Conservation (phyloP, 805 yeast genomes). For the Yarrowia sp. region DNA sequence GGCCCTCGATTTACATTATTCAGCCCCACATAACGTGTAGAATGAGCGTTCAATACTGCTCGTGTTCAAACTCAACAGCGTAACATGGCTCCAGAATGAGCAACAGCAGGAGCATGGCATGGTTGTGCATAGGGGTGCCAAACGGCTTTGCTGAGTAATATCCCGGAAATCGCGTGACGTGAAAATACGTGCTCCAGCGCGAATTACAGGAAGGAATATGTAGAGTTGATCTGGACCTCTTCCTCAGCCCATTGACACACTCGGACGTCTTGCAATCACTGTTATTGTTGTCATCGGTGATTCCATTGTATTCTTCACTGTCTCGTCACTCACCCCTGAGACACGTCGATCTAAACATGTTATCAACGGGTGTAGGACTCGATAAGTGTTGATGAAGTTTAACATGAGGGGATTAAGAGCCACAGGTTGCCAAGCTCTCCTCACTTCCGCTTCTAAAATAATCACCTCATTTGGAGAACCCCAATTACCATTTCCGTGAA, state of each 20-base stretch:
- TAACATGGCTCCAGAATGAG: background rate
- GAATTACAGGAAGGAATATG: too few species aligned
- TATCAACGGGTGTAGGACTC: background rate
- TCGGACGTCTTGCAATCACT: background rate
- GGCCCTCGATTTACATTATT: background rate
- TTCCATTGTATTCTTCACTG: background rate
- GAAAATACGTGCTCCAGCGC: too few species aligned
- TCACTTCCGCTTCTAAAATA: too few species aligned
- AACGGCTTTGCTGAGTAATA: background rate
- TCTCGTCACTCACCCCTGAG: background rate
- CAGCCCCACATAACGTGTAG: background rate
- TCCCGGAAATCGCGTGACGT: too few species aligned
- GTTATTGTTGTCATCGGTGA: background rate
- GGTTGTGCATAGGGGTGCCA: too few species aligned
- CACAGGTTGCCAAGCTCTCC: too few species aligned
- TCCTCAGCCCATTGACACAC: too few species aligned
- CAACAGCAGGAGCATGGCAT: background rate
- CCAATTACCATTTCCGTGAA: too few species aligned
- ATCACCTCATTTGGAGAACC: too few species aligned
- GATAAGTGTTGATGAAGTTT: background rate
- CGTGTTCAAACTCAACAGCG: constrained; percentile 1
- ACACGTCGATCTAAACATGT: constrained; percentile 20
- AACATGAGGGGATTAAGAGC: background rate
- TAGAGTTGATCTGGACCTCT: too few species aligned
- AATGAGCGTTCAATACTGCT: background rate